Conservation (phyloP, 345 rosid genomes). For the Chamaenerion angustifolium region DNA sequence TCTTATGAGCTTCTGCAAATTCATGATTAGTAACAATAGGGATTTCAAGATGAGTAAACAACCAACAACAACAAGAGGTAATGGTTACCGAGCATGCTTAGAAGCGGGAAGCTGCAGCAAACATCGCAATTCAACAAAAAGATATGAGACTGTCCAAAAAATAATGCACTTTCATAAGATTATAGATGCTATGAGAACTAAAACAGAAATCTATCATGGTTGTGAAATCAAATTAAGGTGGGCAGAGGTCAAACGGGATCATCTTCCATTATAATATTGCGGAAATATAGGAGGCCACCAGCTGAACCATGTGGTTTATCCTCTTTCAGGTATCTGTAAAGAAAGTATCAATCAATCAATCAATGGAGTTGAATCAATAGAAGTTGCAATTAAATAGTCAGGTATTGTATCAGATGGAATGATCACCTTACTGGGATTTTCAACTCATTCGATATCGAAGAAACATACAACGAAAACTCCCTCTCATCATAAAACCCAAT, state of each 20-base stretch:
- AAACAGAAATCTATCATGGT: neutral
- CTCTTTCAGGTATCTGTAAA: slow-evolving; percentile 58
- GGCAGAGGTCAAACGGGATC: slow-evolving; percentile 31
- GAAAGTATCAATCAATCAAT: neutral
- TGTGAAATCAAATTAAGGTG: neutral
- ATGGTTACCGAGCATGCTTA: slow-evolving; percentile 50
- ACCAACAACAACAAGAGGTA: neutral
- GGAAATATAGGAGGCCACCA: slow-evolving; percentile 68
- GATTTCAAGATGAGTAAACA: too few species aligned
- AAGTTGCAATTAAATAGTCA: neutral
- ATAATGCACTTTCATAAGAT: neutral
- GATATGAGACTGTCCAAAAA: slow-evolving; percentile 47
- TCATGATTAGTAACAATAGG: neutral
- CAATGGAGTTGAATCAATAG: neutral
- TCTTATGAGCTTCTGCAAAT: slow-evolving; percentile 51
- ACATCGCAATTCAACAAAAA: slow-evolving; percentile 71
- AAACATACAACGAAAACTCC: slow-evolving; percentile 64
- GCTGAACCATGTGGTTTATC: slow-evolving; percentile 81
- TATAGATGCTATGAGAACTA: neutral
- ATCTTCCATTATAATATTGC: slow-evolving; percentile 65
- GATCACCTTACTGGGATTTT: slow-evolving; percentile 69
- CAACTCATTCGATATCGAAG: slow-evolving; percentile 65
- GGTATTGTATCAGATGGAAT: neutral
- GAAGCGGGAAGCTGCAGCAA: slow-evolving; percentile 78
- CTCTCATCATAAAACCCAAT: slow-evolving; percentile 75